phyloP scores from a whole-genome alignment of 2,329 filamentous ascomycete genomes.

The Onygenales sp. region DNA sequence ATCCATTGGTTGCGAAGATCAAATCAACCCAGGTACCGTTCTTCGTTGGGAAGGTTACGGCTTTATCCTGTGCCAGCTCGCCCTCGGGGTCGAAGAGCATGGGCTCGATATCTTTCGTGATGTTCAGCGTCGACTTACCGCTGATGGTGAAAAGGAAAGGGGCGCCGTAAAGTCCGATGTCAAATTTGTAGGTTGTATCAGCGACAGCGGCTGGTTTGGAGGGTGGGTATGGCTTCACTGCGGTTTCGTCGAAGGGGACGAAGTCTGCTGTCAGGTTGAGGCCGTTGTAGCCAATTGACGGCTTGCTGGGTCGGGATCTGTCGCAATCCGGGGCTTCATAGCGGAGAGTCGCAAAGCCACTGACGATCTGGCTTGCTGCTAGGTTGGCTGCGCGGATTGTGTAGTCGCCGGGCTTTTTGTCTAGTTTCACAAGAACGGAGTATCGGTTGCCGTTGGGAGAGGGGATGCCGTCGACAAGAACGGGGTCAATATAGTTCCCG shows the following conservation, averaged over 20 bases:
- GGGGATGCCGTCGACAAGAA: slow-evolving; percentile 23
- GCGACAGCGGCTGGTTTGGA: slow-evolving; percentile 30
- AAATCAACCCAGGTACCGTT: slow-evolving; percentile 33
- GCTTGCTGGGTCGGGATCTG: slow-evolving; percentile 15
- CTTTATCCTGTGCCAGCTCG: slow-evolving; percentile 16
- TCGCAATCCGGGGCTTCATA: slow-evolving; percentile 23
- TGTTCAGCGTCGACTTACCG: slow-evolving; percentile 2
- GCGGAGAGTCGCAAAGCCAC: slow-evolving; percentile 40
- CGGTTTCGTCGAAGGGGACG: slow-evolving; percentile 33
- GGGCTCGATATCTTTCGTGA: slow-evolving; percentile 15
- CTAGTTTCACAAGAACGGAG: slow-evolving; percentile 33
- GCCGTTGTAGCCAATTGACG: slow-evolving; percentile 44
- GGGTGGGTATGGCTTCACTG: slow-evolving; percentile 39
- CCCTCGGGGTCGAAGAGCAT: slow-evolving; percentile 23
- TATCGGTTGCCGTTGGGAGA: slow-evolving; percentile 32
- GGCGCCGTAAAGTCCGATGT: background rate
- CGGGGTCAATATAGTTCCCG: slow-evolving; percentile 34
- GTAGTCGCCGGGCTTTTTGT: slow-evolving; percentile 29
- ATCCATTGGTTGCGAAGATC: slow-evolving; percentile 12
- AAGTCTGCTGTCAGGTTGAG: slow-evolving; percentile 31
- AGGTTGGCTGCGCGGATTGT: slow-evolving; percentile 41
- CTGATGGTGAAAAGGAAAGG: slow-evolving; percentile 12
- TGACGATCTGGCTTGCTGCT: slow-evolving; percentile 43
- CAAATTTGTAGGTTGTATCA: slow-evolving; percentile 36
- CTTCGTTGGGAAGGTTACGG: slow-evolving; percentile 23